Base-by-base conservation (phyloP, 345 rosid genomes). In the Lepidium aucheri region DNA sequence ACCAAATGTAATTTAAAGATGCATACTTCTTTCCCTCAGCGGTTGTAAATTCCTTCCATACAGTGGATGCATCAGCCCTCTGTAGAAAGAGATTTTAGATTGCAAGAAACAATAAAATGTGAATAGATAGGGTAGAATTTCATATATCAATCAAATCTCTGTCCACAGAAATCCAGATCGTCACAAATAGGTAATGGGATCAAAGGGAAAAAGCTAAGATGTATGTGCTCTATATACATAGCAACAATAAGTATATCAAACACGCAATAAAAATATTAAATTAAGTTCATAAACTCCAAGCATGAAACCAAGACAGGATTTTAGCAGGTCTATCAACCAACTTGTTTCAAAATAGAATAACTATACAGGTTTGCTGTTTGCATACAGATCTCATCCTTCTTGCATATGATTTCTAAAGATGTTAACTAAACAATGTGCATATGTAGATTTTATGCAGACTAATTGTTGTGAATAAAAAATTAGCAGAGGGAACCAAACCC, bases 21-120 rank as follows among this genome's bases (percentile, higher is more conserved):
- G 79, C 88, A 6, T 69, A 94, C 99, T 76, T 94, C 63, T 78
- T 88, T 65, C 97, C 99, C 74, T 90, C 99, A 33, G 83, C 73
- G 42, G 95, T 90, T 11, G 93, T 84, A 72, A 90, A 94, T 74
- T 94, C 99, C 85, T 90, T 94, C 99, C 99, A 94, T 65, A 84
- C 95, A n/a, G 99, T 94, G 32, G 99, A 94, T 30, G 97, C 97
- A 70, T 94, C 99, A 14, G 96, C 99, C 75, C 93, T 86, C 99
- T 94, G 89, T 71, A 72, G 40, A 72, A 45, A 50, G 67, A 40
- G 9, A 75, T 5, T 58, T 38, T 67, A 53, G 74, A 53, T 53
- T 26, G 64, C 50, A 57, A 53, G 36, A 52, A 77, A 47, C 40
- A 15, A 54, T 38, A 62, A 45, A 32, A 52, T 20, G 45, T 50